Base-by-base conservation (phyloP, 768 basidiomycete genomes). In the Boletus pseudopeckii region DNA sequence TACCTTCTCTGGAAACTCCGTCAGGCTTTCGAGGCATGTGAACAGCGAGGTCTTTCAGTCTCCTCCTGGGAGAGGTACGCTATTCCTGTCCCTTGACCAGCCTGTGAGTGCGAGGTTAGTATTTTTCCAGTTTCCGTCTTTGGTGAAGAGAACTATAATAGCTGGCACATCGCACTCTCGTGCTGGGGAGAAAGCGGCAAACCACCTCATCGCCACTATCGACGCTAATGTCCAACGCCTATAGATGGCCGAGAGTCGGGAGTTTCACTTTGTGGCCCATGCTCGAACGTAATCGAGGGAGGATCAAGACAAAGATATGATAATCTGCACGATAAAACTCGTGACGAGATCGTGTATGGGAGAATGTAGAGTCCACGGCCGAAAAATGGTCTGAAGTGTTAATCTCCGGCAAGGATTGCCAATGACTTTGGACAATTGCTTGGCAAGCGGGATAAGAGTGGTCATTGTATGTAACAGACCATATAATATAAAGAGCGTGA, bases 11-110 rank as follows among this genome's bases (percentile, higher is more conserved):
- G 79, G 79, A 61, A 73, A 73, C 1, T 69, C 77, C 38, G 78
- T 77, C 57, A 84, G 62, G 28, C 71, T 75, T 44, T 84, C 81
- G 17, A 86, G 71, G 53, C 79, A 77, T 4, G 83, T 85, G 59
- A 77, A 82, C 24, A 24, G 4, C 28, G 28, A 28, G 2, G 28
- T 28, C 28, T 28, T 28, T 9, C 28, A 7, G 28, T 28, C 28
- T 28, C 30, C 30, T 30, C 30, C 4, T 9, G 30, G 30, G 10
- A 11, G 30, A 32, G 79, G 82, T 0, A 86, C 72, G 74, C 72
- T 11, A 83, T 71, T 7, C 78, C 82, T 0, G 76, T 75, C 5
- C 74, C 77, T 8, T 73, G 56, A 0, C 81, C 83, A 34, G 8
- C 28, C 9, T 8, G 24, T 26, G 24, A 26, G 30, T 32, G 30